Base-by-base conservation (phyloP, 768 basidiomycete species). In the Phaeotremella fagi region DNA sequence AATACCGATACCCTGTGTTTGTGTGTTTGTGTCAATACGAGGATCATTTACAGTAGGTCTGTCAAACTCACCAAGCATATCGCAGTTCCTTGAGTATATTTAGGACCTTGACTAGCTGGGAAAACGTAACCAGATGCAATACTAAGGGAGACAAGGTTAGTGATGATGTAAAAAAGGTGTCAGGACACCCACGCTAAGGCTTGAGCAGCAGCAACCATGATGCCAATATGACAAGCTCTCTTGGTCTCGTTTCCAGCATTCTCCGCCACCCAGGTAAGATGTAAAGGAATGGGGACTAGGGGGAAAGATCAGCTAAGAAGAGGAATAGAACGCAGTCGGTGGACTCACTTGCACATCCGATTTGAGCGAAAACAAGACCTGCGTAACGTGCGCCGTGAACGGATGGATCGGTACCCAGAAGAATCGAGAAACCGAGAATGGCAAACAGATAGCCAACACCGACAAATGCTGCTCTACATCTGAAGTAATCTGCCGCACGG, bases 101-200 rank as follows among this genome's bases (percentile, higher is more conserved):
- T 50, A 15, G 60, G 60, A 4, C 35, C 27, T 27, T 61, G 52
- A 11, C 23, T 53, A n/a, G 57, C 45, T 0, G 57, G 57, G 52
- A 58, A 58, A 7, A 58, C 37, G 33, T 58, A 58, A 4, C 57
- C 57, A n/a, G 57, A 58, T 3, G 57, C 57, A 31, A 44, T 46
- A 5, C 55, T 57, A 26, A 3, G 36, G 47, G 26, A n/a, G 37
- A 41, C 18, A 38, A 46, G 54, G 36, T 38, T 15, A 51, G 26
- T 16, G 33, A n/a, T 35, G n/a, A n/a, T n/a, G n/a, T n/a, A n/a
- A n/a, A n/a, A n/a, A n/a, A n/a, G n/a, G n/a, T n/a, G n/a, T n/a
- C n/a, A n/a, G n/a, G 16, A 33, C 24, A 58, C 55, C 46, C 22
- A 57, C 55, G 59, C 35, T 14, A 60, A 50, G 2, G 52, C 44